Percentiles rank a stretch among this genome's conserved stretches.
Conservation (phyloP, 305 asterid genomes). For the Fraxinus angustifolia region DNA sequence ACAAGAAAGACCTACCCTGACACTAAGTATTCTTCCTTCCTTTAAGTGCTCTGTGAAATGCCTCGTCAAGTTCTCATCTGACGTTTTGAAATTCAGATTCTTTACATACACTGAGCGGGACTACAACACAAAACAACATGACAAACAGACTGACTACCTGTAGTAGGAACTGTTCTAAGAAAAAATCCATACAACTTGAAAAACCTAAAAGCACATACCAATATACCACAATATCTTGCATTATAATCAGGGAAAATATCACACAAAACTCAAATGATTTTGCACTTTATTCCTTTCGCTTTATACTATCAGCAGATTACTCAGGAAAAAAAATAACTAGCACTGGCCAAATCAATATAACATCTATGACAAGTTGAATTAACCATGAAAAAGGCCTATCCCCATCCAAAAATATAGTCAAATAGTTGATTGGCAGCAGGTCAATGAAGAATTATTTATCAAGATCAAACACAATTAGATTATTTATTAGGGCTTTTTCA, state of each 20-base stretch:
- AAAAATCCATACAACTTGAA: not conserved
- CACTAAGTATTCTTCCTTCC: constrained; percentile 72
- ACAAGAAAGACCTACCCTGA: constrained; percentile 57
- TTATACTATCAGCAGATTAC: not conserved
- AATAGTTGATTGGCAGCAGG: not conserved
- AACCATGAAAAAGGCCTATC: not conserved
- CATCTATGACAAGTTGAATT: not conserved
- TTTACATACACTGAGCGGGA: constrained; percentile 84
- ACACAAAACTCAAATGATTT: not conserved
- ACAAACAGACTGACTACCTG: constrained; percentile 6
- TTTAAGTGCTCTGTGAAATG: constrained; percentile 68
- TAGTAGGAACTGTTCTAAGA: not conserved
- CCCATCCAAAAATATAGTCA: not conserved
- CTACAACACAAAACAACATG: constrained; percentile 40
- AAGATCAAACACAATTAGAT: not conserved
- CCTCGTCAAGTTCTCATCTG: constrained; percentile 64
- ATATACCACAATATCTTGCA: not conserved
- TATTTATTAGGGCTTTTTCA: not conserved
- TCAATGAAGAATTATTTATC: not conserved
- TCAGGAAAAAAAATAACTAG: not conserved
- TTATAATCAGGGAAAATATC: not conserved
- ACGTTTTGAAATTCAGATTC: constrained; percentile 84
- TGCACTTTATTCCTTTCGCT: not conserved
- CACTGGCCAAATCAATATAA: not conserved
- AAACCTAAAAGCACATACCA: constrained; percentile 10